phyloP scores from a whole-genome alignment of 345 rosid genomes.

The Camelina laxa region DNA sequence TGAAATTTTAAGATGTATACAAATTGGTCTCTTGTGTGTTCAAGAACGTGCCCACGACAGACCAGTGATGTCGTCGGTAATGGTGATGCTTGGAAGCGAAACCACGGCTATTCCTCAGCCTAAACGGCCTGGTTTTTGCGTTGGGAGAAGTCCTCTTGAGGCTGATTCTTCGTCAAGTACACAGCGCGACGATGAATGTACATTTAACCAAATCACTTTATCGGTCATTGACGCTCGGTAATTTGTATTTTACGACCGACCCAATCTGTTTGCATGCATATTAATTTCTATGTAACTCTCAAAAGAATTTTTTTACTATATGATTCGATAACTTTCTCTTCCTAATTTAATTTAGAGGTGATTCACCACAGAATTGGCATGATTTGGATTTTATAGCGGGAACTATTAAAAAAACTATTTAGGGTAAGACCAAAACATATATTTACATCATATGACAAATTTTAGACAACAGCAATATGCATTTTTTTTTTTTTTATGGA shows the following conservation, averaged over 20 bases:
- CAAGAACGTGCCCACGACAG: conserved; percentile 75
- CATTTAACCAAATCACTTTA: conserved; percentile 10
- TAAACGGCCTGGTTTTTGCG: conserved; percentile 2
- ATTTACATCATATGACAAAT: too few relatives aligned
- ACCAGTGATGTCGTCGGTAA: conserved; percentile 62
- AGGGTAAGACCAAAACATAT: neutral
- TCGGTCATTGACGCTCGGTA: conserved; percentile 12
- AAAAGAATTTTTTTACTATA: neutral
- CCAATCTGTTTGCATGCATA: neutral
- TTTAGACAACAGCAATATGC: neutral
- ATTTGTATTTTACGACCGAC: neutral
- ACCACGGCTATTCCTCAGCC: neutral
- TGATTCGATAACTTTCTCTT: neutral
- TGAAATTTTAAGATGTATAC: conserved; percentile 70
- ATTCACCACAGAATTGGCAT: neutral
- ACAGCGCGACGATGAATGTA: neutral
- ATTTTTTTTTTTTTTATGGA: too few relatives aligned
- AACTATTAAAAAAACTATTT: neutral
- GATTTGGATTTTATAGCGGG: neutral
- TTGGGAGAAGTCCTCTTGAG: neutral
- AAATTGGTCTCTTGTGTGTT: conserved; percentile 79
- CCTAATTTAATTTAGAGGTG: too few relatives aligned
- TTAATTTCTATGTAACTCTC: neutral
- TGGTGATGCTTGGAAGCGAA: conserved; percentile 26
- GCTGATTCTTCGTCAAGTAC: neutral